Evolutionary conservation across 768 basidiomycete species (phyloP), one percentile per base, ranked within the genome.

Genomic region (Lentinula detonsa): DNA sequence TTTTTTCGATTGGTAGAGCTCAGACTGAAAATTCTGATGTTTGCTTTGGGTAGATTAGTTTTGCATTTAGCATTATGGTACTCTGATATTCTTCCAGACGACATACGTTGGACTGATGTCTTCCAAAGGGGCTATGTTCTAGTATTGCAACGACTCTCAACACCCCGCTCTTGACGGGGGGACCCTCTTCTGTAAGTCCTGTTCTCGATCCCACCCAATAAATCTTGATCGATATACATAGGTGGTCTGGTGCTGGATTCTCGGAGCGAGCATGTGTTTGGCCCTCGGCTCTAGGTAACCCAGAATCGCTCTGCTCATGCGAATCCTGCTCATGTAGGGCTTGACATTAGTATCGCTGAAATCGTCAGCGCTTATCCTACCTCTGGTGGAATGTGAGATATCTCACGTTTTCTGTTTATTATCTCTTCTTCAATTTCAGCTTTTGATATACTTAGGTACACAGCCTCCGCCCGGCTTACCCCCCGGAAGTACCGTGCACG

Each of bases 91-190:
- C 18, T 15, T 9, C 18, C 28, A 21, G 16, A 11, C 13, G 15
- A 60, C 45, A 28, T 16, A 49, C 33, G 33, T 13, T 8, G 1
- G 9, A 37, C 40, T 51, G 31, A 48, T 18, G 54, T 55, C 42
- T 50, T 8, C 61, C 31, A 16, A 61, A 84, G 84, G 89, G 88
- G 43, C 74, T 91, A 50, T 89, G 87, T 73, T 89, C 88, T 0
- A 86, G 85, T 68, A 81, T 91, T 48, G 85, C 88, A 2, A 90
- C 88, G 28, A 90, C 89, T 1, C 88, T 91, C 77, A 86, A 90
- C 65, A 88, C 87, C 0, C 89, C 88, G 0, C 73, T 90, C 11
- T 74, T 82, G 15, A 77, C 85, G 5, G 88, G 88, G 13, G 88
- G 88, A 5, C 88, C 88, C 16, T 75, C 88, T 55, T 84, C 86